Conservation (phyloP, 352 stramenopile species). For the Aphanomyces invadans region DNA sequence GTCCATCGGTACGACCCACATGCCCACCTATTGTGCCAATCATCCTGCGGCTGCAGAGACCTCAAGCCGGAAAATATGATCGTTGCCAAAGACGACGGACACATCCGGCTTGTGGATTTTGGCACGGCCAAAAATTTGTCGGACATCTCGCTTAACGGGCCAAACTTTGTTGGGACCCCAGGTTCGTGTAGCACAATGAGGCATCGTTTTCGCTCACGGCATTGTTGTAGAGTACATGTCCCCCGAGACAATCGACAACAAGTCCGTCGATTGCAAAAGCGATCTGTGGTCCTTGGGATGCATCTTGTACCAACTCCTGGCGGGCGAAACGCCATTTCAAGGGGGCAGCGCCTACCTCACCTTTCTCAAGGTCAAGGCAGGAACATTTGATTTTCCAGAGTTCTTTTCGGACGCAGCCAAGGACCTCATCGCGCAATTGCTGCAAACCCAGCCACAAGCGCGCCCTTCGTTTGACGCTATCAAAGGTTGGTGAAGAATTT, state of each 20-base stretch:
- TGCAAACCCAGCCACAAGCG: slow-evolving; percentile 37
- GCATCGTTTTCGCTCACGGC: no score
- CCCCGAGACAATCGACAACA: slow-evolving; percentile 79
- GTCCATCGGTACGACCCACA: slow-evolving; percentile 76
- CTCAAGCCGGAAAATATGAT: slow-evolving; percentile 96
- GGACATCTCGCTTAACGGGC: slow-evolving; percentile 53
- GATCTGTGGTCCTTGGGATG: slow-evolving; percentile 77
- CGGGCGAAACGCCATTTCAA: slow-evolving; percentile 71
- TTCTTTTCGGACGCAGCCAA: slow-evolving; percentile 55
- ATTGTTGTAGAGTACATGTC: slow-evolving; percentile 69
- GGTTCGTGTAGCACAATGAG: no score
- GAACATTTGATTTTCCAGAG: slow-evolving; percentile 43
- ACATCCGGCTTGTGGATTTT: slow-evolving; percentile 78
- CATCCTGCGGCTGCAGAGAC: slow-evolving; percentile 32
- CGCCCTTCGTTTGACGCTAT: slow-evolving; percentile 36
- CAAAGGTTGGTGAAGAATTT: no score
- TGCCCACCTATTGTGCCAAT: no score
- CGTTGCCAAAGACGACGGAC: slow-evolving; percentile 34
- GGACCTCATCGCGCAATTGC: slow-evolving; percentile 50
- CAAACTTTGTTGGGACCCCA: slow-evolving; percentile 83
- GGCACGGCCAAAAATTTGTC: slow-evolving; percentile 70
- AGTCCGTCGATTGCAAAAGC: slow-evolving; percentile 44
- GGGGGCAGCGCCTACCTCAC: slow-evolving; percentile 73
- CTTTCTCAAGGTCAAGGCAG: slow-evolving; percentile 64
- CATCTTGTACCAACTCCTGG: slow-evolving; percentile 68